Evolutionary conservation across 495 filamentous ascomycete species (phyloP).

Genomic region (Hyaloscypha bicolor): DNA sequence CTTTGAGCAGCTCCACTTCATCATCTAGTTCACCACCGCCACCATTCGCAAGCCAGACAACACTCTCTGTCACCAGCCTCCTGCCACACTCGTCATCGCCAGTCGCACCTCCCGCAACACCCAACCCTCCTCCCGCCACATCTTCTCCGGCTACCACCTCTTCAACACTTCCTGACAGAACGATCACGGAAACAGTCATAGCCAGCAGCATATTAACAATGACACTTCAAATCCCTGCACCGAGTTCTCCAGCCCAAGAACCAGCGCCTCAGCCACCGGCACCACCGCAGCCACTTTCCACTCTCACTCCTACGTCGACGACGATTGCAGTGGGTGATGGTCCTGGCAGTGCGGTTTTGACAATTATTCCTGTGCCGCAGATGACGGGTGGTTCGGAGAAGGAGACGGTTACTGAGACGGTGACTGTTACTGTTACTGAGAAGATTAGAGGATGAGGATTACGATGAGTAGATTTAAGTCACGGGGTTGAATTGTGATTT

Average conservation of each 20-base stretch:
- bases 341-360: background rate
- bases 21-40: background rate
- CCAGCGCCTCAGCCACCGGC: background rate
- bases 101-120: background rate
- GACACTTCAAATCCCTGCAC: background rate
- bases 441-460: background rate
- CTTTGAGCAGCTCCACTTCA: background rate
- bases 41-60: conserved; percentile 1
- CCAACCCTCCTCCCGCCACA: background rate
- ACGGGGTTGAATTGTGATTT: background rate
- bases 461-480: background rate
- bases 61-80: background rate
- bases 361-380: background rate
- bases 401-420: conserved; percentile 14
- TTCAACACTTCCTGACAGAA: background rate
- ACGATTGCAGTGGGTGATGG: background rate
- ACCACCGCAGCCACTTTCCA: background rate
- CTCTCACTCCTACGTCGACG: background rate
- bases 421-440: conserved; percentile 10
- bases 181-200: background rate
- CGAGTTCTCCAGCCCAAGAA: background rate
- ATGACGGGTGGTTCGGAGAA: background rate
- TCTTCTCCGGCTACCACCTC: background rate
- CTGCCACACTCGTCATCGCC: background rate
- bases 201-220: background rate